These are phyloP conservation scores for Ochetophila trinervis DNA, from an alignment of 306 rosid genomes.

Conservation along the genomic window DNA sequence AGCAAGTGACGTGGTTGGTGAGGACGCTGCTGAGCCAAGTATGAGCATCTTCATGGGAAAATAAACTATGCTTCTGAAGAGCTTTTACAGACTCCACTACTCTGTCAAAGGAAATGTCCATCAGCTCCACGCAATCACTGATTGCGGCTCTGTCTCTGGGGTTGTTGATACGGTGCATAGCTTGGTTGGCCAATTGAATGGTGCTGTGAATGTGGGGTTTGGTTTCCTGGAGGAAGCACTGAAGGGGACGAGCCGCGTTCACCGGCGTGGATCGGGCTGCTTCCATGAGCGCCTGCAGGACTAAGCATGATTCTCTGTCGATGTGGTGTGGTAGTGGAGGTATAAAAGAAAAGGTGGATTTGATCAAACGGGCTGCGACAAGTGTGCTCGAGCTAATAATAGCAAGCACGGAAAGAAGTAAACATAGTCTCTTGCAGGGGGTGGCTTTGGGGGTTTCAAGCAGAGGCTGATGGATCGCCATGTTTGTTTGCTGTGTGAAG, in stretches of 20 bases:
- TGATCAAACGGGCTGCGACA: conserved; percentile 26
- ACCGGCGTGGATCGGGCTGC: background rate
- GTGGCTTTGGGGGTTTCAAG: conserved; percentile 33
- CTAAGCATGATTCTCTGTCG: conserved; percentile 38
- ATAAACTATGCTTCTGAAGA: conserved; percentile 20
- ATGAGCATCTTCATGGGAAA: conserved; percentile 45
- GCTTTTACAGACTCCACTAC: conserved; percentile 37
- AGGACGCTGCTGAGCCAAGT: conserved; percentile 69
- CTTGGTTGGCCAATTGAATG: conserved; percentile 15
- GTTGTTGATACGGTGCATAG: conserved; percentile 30
- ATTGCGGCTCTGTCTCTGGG: conserved; percentile 38
- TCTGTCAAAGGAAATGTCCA: conserved; percentile 49
- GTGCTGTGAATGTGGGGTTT: conserved; percentile 30
- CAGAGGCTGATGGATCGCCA: conserved; percentile 54
- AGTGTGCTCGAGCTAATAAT: conserved; percentile 43
- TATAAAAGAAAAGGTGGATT: conserved; percentile 17
- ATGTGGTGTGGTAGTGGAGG: conserved; percentile 13
- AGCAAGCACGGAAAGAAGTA: conserved; percentile 41
- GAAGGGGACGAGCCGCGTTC: conserved; percentile 20
- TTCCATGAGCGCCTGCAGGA: conserved; percentile 34
- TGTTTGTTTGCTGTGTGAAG: background rate
- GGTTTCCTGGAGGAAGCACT: conserved; percentile 37
- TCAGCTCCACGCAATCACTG: conserved; percentile 46
- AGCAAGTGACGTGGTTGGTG: conserved; percentile 67
- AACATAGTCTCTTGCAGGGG: conserved; percentile 24